These are phyloP conservation scores for Exophiala xenobiotica DNA, from an alignment of 2,329 filamentous ascomycete species.

Conservation along the genomic window DNA sequence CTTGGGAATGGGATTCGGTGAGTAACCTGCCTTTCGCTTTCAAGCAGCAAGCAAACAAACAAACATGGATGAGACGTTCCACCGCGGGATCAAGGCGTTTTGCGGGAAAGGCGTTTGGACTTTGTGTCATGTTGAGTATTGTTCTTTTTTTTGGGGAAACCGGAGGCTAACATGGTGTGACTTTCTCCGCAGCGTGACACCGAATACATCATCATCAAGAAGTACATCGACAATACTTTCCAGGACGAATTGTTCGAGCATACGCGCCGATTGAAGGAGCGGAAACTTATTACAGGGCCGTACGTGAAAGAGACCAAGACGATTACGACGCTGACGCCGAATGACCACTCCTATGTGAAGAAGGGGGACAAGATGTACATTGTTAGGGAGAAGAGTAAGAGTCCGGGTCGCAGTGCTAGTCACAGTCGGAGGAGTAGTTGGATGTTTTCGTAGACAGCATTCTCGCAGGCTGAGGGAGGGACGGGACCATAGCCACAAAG, in stretches of 20 bases:
- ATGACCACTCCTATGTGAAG: conserved; percentile 30
- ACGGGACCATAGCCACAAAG: too few species aligned
- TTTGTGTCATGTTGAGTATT: background rate
- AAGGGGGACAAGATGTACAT: conserved; percentile 48
- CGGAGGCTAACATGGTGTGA: conserved; percentile 28
- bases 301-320: conserved; percentile 29
- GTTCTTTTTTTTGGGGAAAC: too few species aligned
- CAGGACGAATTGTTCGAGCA: conserved; percentile 72
- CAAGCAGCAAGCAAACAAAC: too few species aligned
- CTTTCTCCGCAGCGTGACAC: conserved; percentile 54
- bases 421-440: conserved; percentile 24
- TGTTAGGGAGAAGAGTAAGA: conserved; percentile 45
- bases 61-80: too few species aligned
- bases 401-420: conserved; percentile 16
- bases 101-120: too few species aligned
- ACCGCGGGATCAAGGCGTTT: too few species aligned
- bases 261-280: conserved; percentile 54
- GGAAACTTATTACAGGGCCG: conserved; percentile 33
- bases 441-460: conserved; percentile 9
- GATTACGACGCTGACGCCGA: conserved; percentile 27
- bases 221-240: conserved; percentile 69
- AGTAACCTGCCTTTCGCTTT: conserved; percentile 10
- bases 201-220: conserved; percentile 70
- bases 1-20: conserved; percentile 48
- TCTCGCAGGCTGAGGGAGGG: background rate